Conservation (phyloP, 192 early-diverging fungal species). For the Backusella mclennaniae region DNA sequence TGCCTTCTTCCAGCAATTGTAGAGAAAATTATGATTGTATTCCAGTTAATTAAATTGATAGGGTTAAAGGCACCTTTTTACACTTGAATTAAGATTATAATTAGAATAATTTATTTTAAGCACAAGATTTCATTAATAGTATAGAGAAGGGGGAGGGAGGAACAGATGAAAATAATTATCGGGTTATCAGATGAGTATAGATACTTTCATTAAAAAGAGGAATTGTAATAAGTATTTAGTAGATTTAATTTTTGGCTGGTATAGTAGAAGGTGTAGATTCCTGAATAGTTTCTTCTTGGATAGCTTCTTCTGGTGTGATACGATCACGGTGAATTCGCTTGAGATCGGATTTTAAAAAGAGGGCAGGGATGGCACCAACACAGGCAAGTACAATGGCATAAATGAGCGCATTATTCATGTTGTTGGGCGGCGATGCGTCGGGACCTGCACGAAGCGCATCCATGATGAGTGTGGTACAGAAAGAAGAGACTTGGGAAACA, state of each 20-base stretch:
- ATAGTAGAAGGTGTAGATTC: background rate
- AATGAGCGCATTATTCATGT: constrained; percentile 27
- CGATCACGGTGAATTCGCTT: constrained; percentile 15
- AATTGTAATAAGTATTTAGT: background rate
- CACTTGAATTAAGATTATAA: too few relatives aligned
- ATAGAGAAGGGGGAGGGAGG: background rate
- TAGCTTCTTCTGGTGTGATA: too few relatives aligned
- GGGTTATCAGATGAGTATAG: background rate
- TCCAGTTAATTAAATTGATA: too few relatives aligned
- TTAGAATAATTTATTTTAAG: background rate
- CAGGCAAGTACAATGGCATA: constrained; percentile 7
- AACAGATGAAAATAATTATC: background rate
- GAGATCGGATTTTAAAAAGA: constrained; percentile 28
- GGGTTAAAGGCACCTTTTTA: too few relatives aligned
- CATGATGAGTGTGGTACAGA: constrained; percentile 16
- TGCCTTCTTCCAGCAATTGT: background rate
- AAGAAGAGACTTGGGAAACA: constrained; percentile 1
- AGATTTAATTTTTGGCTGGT: background rate
- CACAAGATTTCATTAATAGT: background rate
- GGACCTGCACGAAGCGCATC: constrained; percentile 25
- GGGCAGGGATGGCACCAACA: constrained; percentile 14
- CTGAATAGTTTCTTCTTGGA: background rate
- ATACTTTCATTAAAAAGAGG: background rate
- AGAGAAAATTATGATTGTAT: too few relatives aligned
- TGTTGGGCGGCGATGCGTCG: constrained; percentile 23